These are phyloP conservation scores for Albugo laibachii DNA, from an alignment of 352 stramenopile species.

Conservation along the genomic window DNA sequence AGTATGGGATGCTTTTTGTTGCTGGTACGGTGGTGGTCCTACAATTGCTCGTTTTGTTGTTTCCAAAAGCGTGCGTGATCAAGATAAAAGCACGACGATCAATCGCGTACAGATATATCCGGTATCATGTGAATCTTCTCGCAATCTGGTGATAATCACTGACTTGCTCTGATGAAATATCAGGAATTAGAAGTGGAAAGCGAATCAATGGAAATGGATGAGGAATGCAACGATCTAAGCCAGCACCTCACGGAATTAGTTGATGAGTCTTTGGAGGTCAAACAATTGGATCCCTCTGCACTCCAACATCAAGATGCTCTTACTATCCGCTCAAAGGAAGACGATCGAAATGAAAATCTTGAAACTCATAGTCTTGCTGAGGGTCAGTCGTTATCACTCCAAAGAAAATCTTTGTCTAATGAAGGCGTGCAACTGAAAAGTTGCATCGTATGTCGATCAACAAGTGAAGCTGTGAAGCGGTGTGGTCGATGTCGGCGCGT, in stretches of 20 bases:
- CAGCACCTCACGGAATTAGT: no score
- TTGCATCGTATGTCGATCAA: slow-evolving; percentile 38
- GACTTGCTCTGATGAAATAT: not conserved
- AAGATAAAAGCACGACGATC: slow-evolving; percentile 8
- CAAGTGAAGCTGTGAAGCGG: slow-evolving; percentile 26
- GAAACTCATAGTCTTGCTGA: not conserved
- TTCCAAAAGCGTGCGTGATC: slow-evolving; percentile 29
- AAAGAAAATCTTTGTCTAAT: slow-evolving; percentile 12
- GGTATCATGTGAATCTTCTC: slow-evolving; percentile 8
- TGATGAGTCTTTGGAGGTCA: no score
- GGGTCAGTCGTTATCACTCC: slow-evolving; percentile 1
- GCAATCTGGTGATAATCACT: not conserved
- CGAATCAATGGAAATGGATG: not conserved
- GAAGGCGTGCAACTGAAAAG: slow-evolving; percentile 22
- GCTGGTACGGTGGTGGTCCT: slow-evolving; percentile 48
- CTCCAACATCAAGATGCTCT: not conserved
- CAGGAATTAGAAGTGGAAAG: slow-evolving; percentile 3
- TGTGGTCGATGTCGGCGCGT: slow-evolving; percentile 55
- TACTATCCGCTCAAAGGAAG: slow-evolving; percentile 7
- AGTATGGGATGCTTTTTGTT: slow-evolving; percentile 48
- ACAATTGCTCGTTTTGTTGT: slow-evolving; percentile 52
- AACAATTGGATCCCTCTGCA: no score
- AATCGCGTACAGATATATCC: slow-evolving; percentile 66
- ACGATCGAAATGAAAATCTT: slow-evolving; percentile 1
- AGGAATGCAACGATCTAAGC: no score